Conservation (phyloP, 768 basidiomycete species). For the Sutorius australiensis region DNA sequence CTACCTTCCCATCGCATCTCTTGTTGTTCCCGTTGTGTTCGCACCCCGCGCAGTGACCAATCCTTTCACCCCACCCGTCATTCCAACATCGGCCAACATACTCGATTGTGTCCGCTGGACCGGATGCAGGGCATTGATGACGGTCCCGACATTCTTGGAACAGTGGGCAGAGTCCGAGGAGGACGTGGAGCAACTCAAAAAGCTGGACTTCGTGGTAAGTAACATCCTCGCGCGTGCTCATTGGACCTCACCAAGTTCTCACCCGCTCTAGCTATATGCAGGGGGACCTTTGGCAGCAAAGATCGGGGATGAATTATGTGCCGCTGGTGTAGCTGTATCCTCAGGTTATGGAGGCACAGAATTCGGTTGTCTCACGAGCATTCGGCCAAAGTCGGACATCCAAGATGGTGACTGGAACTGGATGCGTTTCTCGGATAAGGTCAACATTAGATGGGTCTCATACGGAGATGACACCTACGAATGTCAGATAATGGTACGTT, state of each 20-base stretch:
- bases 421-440: conserved; percentile 4
- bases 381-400: conserved; percentile 2
- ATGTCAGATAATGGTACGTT: conserved; percentile 33
- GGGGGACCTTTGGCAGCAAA: conserved; percentile 16
- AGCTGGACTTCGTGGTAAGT: conserved; percentile 19
- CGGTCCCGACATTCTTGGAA: conserved; percentile 21
- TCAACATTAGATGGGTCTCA: conserved; percentile 31
- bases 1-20: conserved; percentile 26
- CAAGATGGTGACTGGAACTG: conserved; percentile 18
- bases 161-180: conserved; percentile 9
- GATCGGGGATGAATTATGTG: conserved; percentile 13
- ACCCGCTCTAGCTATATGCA: conserved; percentile 1
- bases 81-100: conserved; percentile 21
- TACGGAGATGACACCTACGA: conserved; percentile 34
- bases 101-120: conserved; percentile 11
- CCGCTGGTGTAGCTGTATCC: conserved; percentile 15
- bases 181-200: conserved; percentile 16
- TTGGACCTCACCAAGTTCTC: neutral
- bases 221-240: neutral
- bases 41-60: conserved; percentile 24
- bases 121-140: conserved; percentile 6
- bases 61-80: conserved; percentile 9
- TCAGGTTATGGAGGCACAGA: conserved; percentile 21
- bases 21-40: conserved; percentile 29
- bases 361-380: conserved; percentile 7